phyloP scores from a whole-genome alignment of 176 grass and related monocot species.

The Microstegium vimineum region DNA sequence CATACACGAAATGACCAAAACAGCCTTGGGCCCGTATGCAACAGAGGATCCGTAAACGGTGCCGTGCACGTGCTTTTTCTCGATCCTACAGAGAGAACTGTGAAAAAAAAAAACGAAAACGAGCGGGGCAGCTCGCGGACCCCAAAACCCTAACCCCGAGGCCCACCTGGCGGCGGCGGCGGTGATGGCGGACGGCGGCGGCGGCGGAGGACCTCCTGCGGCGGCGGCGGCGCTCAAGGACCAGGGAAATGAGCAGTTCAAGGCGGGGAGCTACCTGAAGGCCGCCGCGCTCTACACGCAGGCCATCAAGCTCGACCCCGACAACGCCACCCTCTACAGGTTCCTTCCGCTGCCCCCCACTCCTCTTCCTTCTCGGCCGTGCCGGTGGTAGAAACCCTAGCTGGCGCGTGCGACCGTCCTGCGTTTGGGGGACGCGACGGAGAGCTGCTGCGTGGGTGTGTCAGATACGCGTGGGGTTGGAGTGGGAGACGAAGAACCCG shows the following conservation, averaged over 20 bases:
- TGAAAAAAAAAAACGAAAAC: background rate
- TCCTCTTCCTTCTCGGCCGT: background rate
- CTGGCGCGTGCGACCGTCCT: background rate
- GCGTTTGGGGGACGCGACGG: background rate
- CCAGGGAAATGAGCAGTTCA: constrained; percentile 94
- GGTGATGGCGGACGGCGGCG: constrained; percentile 9
- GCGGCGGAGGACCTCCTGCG: background rate
- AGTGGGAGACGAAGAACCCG: background rate
- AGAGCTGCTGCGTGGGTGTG: background rate
- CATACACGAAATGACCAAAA: too few relatives aligned
- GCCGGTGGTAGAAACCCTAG: background rate
- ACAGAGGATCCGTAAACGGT: too few relatives aligned
- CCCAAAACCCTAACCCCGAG: constrained; percentile 52
- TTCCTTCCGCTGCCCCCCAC: background rate
- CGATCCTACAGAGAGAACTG: background rate
- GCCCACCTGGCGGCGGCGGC: constrained; percentile 21
- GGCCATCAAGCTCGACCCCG: constrained; percentile 90
- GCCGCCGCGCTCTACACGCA: constrained; percentile 93
- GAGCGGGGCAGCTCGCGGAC: constrained; percentile 16
- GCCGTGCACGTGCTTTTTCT: background rate
- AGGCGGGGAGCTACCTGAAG: constrained; percentile 83
- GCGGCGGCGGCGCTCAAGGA: constrained; percentile 59
- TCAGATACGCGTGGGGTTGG: background rate
- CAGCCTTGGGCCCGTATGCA: too few relatives aligned
- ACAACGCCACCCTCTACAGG: constrained; percentile 88